Evolutionary conservation across 108 stramenopile species (phyloP), one percentile per base, ranked within the genome.

Genomic region (Asterionellopsis glacialis): DNA sequence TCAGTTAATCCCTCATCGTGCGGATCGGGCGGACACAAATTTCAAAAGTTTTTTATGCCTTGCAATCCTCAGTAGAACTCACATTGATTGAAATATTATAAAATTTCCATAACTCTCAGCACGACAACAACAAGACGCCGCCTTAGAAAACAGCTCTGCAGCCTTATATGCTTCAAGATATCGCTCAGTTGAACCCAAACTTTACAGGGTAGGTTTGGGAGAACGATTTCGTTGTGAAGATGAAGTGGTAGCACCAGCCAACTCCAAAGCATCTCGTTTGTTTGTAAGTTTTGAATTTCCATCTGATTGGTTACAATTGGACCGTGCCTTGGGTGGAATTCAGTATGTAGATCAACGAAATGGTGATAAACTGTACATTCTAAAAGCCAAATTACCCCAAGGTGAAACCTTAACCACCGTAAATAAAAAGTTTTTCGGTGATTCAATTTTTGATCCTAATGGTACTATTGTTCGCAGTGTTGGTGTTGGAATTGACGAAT

Each of bases 281-380:
- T 47, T 63, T 15, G 66, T 77, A 4, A 50, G 41, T 15, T 75
- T 77, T 54, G 77, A 79, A 63, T 89, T 85, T 55, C 88, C 88
- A 1, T 63, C 82, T 10, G 88, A 89, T 65, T 89, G 88, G 88
- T 72, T 85, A 9, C 88, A 89, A 62, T 40, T 89, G 12, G 88
- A 89, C 57, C 65, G 64, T 59, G 43, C 72, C 16, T 65, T 75
- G 11, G 88, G 88, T 14, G 84, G 84, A 1, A 62, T 89, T 21
- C 80, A 81, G 58, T 89, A 85, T 55, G 88, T 89, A 24, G 88
- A 89, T 70, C 88, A 89, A 64, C 63, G 88, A 16, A 85, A 89
- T 67, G 88, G 88, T 13, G 84, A 85, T 56, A 83, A 83, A 56
- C 55, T 89, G 26, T 89, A 89, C 59, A 73, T 83, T 10, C 54